Evolutionary conservation across 495 filamentous ascomycete species (phyloP), one percentile per base, ranked within the genome.

Genomic region (Lepidopterella palustris): DNA sequence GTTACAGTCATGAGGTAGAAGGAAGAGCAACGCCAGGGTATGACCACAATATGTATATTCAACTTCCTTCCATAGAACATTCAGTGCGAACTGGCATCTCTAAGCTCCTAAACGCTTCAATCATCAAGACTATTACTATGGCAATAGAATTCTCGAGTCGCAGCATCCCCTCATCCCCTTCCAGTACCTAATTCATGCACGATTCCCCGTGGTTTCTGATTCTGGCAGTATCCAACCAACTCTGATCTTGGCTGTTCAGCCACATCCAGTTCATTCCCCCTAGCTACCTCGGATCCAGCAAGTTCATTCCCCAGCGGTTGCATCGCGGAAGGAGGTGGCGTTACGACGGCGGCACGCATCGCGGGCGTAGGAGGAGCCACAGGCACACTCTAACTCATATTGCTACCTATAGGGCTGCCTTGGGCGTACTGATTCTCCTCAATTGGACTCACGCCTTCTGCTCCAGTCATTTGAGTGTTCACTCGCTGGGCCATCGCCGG

Each of bases 41-140:
- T n/a, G n/a, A n/a, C n/a, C n/a, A n/a, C n/a, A n/a, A n/a, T n/a
- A n/a, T n/a, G n/a, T n/a, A n/a, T n/a, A n/a, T n/a, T 76, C 5
- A 73, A 82, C 39, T 73, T 77, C 31, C 72, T 75, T 4, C 13
- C 39, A 2, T 66, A 69, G 8, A 67, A 69, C 1, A 76, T 78
- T 0, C 23, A 75, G 86, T 23, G 82, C 81, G 4, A 75, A 87
- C 69, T 80, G 76, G 28, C 66, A 87, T 31, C 76, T 87, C 3
- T 83, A 89, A 59, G 86, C 86, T 18, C 84, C 86, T 1, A 88
- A 74, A 73, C n/a, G 71, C 80, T 55, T 84, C 84, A 5, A 70
- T 83, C 61, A 85, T 86, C 69, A 82, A 78, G 73, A 78, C 82
- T 0, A 84, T 87, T 66, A 80, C 76, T 4, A 60, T 76, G 0